Percentiles rank a stretch among this genome's conserved stretches.
These are phyloP conservation scores for Gaultheria prostrata DNA, from an alignment of 148 eudicot genomes.

Conservation along the genomic window DNA sequence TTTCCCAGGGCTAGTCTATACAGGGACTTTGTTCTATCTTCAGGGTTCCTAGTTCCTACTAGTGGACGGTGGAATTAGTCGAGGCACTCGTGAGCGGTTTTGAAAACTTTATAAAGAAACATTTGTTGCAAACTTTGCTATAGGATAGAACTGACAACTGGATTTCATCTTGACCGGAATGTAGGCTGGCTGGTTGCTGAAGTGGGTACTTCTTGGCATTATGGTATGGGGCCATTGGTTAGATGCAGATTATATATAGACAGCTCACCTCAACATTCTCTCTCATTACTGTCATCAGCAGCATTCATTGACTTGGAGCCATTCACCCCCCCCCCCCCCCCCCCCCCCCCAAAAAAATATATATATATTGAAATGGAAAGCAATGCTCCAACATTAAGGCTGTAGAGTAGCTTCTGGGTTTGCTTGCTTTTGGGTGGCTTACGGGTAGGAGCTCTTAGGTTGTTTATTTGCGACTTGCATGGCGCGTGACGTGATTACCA, in stretches of 20 bases:
- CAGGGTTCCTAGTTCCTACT: background rate
- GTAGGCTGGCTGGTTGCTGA: slow-evolving; percentile 10
- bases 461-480: too few relatives aligned
- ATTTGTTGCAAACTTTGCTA: background rate
- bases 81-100: too few relatives aligned
- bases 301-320: background rate
- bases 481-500: too few relatives aligned
- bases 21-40: background rate
- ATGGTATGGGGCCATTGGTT: slow-evolving; percentile 1
- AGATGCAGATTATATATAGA: background rate
- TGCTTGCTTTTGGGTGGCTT: too few relatives aligned
- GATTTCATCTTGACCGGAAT: background rate
- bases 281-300: background rate
- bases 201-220: background rate
- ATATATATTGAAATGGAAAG: background rate
- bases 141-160: background rate
- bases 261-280: background rate
- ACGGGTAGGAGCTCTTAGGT: too few relatives aligned
- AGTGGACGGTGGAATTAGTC: background rate
- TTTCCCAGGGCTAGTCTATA: background rate
- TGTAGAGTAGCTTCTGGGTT: too few relatives aligned
- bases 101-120: background rate
- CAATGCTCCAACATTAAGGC: background rate
- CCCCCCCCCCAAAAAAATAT: background rate
- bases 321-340: background rate